Conservation (phyloP, 805 yeast genomes). For the Komagataella phaffii region DNA sequence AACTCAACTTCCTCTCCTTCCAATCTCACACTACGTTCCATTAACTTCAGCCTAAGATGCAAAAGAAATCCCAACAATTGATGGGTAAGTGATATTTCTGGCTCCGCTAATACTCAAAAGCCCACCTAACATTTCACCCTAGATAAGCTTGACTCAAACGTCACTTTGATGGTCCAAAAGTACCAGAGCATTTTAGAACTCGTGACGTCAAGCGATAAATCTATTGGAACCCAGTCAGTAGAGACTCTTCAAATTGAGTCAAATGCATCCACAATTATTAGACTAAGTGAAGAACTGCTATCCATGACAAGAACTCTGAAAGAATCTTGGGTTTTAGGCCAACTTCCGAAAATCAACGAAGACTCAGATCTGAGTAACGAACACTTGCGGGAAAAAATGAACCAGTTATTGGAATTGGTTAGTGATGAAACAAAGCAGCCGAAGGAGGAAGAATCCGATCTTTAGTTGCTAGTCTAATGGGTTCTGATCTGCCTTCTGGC, state of each 20-base stretch:
- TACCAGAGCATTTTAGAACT: constrained; percentile 40
- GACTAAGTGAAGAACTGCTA: constrained; percentile 39
- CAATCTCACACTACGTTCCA: background rate
- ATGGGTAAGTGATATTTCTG: constrained; percentile 17
- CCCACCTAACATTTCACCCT: background rate
- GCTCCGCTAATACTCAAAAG: background rate
- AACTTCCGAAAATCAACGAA: constrained; percentile 22
- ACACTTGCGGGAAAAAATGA: constrained; percentile 21
- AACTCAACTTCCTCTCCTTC: background rate
- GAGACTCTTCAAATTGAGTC: constrained; percentile 43
- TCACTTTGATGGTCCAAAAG: constrained; percentile 36
- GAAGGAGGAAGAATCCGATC: background rate
- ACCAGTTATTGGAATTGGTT: constrained; percentile 20
- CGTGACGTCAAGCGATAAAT: constrained; percentile 20
- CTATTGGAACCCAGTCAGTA: constrained; percentile 26
- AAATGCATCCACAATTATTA: constrained; percentile 33
- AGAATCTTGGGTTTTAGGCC: constrained; percentile 47
- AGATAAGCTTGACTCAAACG: constrained; percentile 37
- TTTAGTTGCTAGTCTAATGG: background rate
- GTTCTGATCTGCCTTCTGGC: background rate
- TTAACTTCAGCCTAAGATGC: constrained; percentile 21
- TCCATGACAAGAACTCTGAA: constrained; percentile 32
- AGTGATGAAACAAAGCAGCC: constrained; percentile 5
- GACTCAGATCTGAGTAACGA: constrained; percentile 14
- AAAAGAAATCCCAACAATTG: constrained; percentile 26